A percentile compares a stretch with the other conserved stretches of the same genome.
These are phyloP conservation scores for Neoboletus subvelutipes DNA, from an alignment of 768 basidiomycete genomes.

Conservation along the genomic window DNA sequence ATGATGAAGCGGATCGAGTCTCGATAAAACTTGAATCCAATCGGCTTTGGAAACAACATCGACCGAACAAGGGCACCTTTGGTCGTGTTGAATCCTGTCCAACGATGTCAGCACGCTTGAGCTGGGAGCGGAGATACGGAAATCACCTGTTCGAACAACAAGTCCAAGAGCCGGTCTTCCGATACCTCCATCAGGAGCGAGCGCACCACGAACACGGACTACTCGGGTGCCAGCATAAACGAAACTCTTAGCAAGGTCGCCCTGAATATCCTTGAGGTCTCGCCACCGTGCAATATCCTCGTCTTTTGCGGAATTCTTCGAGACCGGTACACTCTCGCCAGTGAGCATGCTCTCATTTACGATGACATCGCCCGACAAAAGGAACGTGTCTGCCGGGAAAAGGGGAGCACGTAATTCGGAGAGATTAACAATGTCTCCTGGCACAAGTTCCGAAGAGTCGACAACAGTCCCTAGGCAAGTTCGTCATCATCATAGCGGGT, in stretches of 20 bases:
- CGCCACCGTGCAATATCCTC: constrained; percentile 72
- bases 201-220: constrained; percentile 74
- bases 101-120: constrained; percentile 7
- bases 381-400: constrained; percentile 87
- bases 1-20: constrained; percentile 89
- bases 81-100: constrained; percentile 89
- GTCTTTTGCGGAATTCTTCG: constrained; percentile 83
- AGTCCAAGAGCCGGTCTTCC: constrained; percentile 71
- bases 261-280: constrained; percentile 54
- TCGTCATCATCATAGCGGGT: background rate
- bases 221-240: constrained; percentile 90
- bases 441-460: constrained; percentile 79
- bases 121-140: background rate
- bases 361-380: constrained; percentile 95
- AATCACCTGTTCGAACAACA: constrained; percentile 81
- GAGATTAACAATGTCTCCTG: constrained; percentile 92
- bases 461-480: constrained; percentile 56
- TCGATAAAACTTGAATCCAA: constrained; percentile 98
- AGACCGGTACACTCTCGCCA: constrained; percentile 96
- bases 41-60: constrained; percentile 98
- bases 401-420: constrained; percentile 67
- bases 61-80: constrained; percentile 95
- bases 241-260: constrained; percentile 77
- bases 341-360: constrained; percentile 99
- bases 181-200: constrained; percentile 49